These are phyloP conservation scores for Pseudomicrostroma phylloplanum DNA, from an alignment of 1,284 basidiomycete species.

Conservation along the genomic window DNA sequence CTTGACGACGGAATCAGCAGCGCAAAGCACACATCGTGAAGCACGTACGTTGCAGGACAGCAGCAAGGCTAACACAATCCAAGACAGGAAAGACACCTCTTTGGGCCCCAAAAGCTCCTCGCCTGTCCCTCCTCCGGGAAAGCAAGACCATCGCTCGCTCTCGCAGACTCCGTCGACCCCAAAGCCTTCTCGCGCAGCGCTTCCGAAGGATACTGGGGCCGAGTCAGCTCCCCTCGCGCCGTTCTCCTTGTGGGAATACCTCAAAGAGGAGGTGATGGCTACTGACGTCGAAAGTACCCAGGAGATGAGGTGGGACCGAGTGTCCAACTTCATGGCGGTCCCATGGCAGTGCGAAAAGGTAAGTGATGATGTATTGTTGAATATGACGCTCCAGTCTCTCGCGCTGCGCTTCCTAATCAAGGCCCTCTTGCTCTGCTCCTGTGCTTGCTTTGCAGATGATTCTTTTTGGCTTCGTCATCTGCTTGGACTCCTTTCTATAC, in stretches of 20 bases:
- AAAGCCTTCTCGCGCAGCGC: no score
- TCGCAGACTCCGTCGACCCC: neutral
- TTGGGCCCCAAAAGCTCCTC: no score
- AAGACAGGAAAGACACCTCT: no score
- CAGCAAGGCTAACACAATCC: no score
- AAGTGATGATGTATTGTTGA: constrained; percentile 18
- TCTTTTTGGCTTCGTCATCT: constrained; percentile 83
- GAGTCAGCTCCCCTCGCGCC: constrained; percentile 12
- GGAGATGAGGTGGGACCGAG: constrained; percentile 92
- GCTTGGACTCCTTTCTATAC: constrained; percentile 94
- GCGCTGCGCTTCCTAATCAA: constrained; percentile 15
- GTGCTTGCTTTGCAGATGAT: constrained; percentile 71
- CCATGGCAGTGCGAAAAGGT: constrained; percentile 92
- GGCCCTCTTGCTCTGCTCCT: no score
- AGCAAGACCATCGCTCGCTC: neutral
- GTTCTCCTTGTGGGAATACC: constrained; percentile 79
- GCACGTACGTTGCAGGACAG: no score
- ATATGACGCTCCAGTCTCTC: neutral
- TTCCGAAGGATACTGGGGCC: no score
- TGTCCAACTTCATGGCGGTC: constrained; percentile 90
- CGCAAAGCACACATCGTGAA: no score
- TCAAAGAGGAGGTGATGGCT: constrained; percentile 70
- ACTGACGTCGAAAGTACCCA: constrained; percentile 88
- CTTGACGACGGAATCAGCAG: no score
- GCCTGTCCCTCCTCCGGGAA: no score